A percentile compares a stretch with the other conserved stretches of the same genome.
Evolutionary conservation across 345 rosid genomes (phyloP).

Genomic region (Theobroma cacao): DNA sequence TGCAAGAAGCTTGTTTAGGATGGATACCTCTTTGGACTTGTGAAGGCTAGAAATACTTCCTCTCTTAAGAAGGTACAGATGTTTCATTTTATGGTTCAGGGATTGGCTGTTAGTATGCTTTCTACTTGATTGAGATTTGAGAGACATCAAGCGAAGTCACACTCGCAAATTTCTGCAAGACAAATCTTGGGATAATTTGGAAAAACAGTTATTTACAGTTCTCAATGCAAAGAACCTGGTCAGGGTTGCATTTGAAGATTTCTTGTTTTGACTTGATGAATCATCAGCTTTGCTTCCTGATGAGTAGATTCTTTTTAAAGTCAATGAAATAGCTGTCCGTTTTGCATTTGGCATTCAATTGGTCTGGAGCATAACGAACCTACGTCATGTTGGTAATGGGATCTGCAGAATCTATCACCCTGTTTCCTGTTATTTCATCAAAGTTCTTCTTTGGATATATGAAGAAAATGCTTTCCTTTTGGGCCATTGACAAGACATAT

Average conservation of each 20-base stretch:
- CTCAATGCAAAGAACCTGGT: not conserved
- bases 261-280: constrained; percentile 2
- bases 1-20: constrained; percentile 62
- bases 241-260: not conserved
- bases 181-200: not conserved
- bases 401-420: constrained; percentile 4
- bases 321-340: not conserved
- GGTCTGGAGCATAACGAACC: not conserved
- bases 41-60: not conserved
- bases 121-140: not conserved
- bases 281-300: not conserved
- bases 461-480: not conserved
- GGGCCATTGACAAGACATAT: not conserved
- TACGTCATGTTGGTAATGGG: not conserved
- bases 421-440: not conserved
- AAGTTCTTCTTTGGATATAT: not conserved
- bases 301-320: not conserved
- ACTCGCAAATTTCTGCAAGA: constrained; percentile 1
- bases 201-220: not conserved
- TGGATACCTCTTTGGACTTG: not conserved
- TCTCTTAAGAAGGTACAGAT: not conserved
- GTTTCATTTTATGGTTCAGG: constrained; percentile 5
- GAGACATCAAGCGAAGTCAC: not conserved
- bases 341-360: not conserved
- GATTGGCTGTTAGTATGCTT: constrained; percentile 5